A percentile compares a stretch with the other conserved stretches of the same genome.
Evolutionary conservation across 352 stramenopile species (phyloP).

Genomic region (Phytophthora hibernalis): DNA sequence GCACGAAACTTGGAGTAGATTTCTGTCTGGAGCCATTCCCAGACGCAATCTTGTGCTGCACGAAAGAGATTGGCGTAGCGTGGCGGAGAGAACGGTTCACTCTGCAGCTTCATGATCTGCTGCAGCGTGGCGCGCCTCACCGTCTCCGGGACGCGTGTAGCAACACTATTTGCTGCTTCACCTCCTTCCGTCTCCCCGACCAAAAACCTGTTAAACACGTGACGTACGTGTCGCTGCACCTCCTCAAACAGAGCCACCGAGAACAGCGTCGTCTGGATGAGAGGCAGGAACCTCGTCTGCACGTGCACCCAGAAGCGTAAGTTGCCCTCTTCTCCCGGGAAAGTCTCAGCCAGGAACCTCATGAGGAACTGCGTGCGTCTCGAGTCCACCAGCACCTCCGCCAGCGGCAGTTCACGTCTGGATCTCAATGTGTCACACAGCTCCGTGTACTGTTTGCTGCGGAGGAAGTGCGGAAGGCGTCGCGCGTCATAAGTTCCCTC

Average conservation of each 20-base stretch:
- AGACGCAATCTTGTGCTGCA: slow-evolving; percentile 74
- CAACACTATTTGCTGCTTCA: slow-evolving; percentile 19
- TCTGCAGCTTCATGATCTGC: slow-evolving; percentile 73
- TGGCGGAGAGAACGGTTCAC: slow-evolving; percentile 76
- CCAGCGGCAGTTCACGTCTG: slow-evolving; percentile 65
- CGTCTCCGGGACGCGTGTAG: slow-evolving; percentile 52
- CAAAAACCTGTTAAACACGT: slow-evolving; percentile 73
- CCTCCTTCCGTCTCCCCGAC: slow-evolving; percentile 32
- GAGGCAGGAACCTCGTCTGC: slow-evolving; percentile 70
- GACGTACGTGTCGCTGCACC: slow-evolving; percentile 67
- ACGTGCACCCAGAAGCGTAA: slow-evolving; percentile 81
- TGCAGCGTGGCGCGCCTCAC: slow-evolving; percentile 70
- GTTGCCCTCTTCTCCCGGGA: slow-evolving; percentile 52
- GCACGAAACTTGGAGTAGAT: slow-evolving; percentile 69
- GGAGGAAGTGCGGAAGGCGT: slow-evolving; percentile 65
- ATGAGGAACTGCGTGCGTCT: slow-evolving; percentile 64
- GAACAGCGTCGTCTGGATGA: slow-evolving; percentile 69
- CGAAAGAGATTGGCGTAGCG: slow-evolving; percentile 76
- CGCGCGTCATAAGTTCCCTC: slow-evolving; percentile 48
- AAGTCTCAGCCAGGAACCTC: slow-evolving; percentile 46
- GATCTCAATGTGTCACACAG: slow-evolving; percentile 65
- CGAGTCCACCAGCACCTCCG: slow-evolving; percentile 66
- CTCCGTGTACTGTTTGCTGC: slow-evolving; percentile 49
- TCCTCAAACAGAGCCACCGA: slow-evolving; percentile 80
- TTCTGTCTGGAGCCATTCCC: slow-evolving; percentile 68